These are phyloP conservation scores for Sanghuangporus sanghuang DNA, from an alignment of 1,284 basidiomycete genomes.

Conservation along the genomic window DNA sequence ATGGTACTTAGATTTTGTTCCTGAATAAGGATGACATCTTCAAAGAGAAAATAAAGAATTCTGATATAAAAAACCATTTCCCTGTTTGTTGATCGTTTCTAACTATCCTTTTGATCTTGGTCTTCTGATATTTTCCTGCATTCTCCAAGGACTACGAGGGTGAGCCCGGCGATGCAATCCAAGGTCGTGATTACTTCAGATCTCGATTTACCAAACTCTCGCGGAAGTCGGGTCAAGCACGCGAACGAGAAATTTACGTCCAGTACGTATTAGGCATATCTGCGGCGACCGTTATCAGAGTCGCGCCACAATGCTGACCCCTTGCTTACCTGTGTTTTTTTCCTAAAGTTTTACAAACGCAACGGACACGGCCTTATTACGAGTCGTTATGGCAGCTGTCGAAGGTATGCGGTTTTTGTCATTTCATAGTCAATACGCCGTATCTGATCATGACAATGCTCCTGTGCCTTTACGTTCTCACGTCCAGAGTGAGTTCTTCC, in stretches of 20 bases:
- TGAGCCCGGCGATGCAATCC: conserved; percentile 58
- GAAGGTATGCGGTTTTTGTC: conserved; percentile 55
- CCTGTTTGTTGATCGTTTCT: conserved; percentile 45
- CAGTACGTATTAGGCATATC: conserved; percentile 52
- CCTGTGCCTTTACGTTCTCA: conserved; percentile 12
- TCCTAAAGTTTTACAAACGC: conserved; percentile 79
- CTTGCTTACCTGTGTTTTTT: not conserved
- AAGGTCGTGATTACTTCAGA: conserved; percentile 89
- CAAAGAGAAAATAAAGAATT: conserved; percentile 73
- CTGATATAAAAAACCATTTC: conserved; percentile 83
- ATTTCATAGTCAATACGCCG: conserved; percentile 7
- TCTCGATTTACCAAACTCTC: conserved; percentile 78
- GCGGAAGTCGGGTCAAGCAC: conserved; percentile 72
- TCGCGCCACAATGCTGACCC: not conserved
- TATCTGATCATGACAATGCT: conserved; percentile 18
- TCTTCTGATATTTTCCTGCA: not conserved
- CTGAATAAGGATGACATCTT: conserved; percentile 91
- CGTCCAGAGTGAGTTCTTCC: conserved; percentile 66
- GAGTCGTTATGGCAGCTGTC: conserved; percentile 91
- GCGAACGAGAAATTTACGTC: conserved; percentile 88
- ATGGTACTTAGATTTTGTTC: conserved; percentile 69
- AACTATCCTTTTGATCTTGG: not conserved
- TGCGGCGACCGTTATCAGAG: not conserved
- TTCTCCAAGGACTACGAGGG: conserved; percentile 72
- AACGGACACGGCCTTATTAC: conserved; percentile 86